Percentiles rank a stretch among this genome's conserved stretches.
Conservation (phyloP, 805 yeast genomes). For the Debaryomyces hansenii region DNA sequence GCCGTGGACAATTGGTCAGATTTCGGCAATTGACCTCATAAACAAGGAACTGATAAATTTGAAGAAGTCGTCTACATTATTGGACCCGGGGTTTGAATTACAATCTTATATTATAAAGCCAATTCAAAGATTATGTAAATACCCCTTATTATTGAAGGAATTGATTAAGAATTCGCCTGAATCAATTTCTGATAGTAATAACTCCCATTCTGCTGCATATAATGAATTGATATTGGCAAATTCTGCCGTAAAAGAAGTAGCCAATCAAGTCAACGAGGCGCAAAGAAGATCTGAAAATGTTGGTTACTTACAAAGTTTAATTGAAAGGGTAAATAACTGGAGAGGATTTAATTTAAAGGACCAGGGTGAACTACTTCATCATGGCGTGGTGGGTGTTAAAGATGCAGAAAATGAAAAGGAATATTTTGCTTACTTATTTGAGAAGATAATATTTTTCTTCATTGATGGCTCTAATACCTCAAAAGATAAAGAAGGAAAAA, state of each 20-base stretch:
- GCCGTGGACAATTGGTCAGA: slow-evolving; percentile 91
- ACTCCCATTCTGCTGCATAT: slow-evolving; percentile 32
- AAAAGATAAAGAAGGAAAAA: slow-evolving; percentile 31
- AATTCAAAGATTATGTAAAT: slow-evolving; percentile 92
- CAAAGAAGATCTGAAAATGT: slow-evolving; percentile 89
- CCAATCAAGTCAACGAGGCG: slow-evolving; percentile 86
- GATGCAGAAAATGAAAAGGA: slow-evolving; percentile 79
- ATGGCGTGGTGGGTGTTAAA: slow-evolving; percentile 67
- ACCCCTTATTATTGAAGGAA: slow-evolving; percentile 80
- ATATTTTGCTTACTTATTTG: slow-evolving; percentile 87
- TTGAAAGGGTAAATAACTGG: slow-evolving; percentile 85
- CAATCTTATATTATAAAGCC: slow-evolving; percentile 92
- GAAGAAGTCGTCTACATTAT: slow-evolving; percentile 52
- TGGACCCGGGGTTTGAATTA: slow-evolving; percentile 84
- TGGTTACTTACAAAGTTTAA: slow-evolving; percentile 64
- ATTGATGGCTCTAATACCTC: slow-evolving; percentile 22
- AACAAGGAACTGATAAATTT: slow-evolving; percentile 60
- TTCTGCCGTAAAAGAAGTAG: slow-evolving; percentile 77
- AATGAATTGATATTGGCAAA: slow-evolving; percentile 72
- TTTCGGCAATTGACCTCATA: slow-evolving; percentile 81
- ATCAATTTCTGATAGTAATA: slow-evolving; percentile 8
- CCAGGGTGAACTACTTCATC: slow-evolving; percentile 82
- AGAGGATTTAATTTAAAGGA: slow-evolving; percentile 76
- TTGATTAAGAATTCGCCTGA: slow-evolving; percentile 64
- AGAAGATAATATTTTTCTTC: slow-evolving; percentile 54